Conservation (phyloP, 768 basidiomycete genomes). For the Crepidotus variabilis region DNA sequence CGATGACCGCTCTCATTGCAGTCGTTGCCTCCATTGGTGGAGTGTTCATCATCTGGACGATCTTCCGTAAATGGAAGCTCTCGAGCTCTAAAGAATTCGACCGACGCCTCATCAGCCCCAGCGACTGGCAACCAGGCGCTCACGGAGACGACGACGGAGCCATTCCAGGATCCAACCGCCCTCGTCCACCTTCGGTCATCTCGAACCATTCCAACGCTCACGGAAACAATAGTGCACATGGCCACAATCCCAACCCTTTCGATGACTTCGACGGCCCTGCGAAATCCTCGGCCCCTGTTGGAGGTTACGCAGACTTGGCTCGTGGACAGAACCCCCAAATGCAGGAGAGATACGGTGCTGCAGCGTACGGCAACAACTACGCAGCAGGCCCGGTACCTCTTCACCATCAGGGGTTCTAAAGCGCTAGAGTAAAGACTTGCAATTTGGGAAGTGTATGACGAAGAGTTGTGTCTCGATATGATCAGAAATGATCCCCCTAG, state of each 20-base stretch:
- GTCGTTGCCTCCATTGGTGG: constrained; percentile 68
- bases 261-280: constrained; percentile 75
- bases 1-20: constrained; percentile 64
- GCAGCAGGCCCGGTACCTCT: constrained; percentile 38
- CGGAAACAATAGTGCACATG: constrained; percentile 24
- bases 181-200: constrained; percentile 50
- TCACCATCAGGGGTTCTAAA: constrained; percentile 54
- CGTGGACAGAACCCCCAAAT: constrained; percentile 75
- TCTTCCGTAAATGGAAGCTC: constrained; percentile 92
- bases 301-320: constrained; percentile 79
- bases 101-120: constrained; percentile 73
- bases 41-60: constrained; percentile 75
- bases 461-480: not conserved
- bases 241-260: constrained; percentile 31
- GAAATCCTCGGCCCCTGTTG: constrained; percentile 59
- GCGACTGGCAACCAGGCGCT: constrained; percentile 77
- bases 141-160: constrained; percentile 41
- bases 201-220: constrained; percentile 53
- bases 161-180: constrained; percentile 37
- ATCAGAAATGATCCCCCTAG: not conserved
- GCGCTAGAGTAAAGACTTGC: constrained; percentile 3
- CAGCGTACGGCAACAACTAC: constrained; percentile 48
- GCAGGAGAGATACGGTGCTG: constrained; percentile 44
- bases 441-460: not conserved
- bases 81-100: constrained; percentile 77